A percentile compares a stretch with the other conserved stretches of the same genome.
Conservation (phyloP, 2,329 filamentous ascomycete species). For the Dothiorella sarmentorum region DNA sequence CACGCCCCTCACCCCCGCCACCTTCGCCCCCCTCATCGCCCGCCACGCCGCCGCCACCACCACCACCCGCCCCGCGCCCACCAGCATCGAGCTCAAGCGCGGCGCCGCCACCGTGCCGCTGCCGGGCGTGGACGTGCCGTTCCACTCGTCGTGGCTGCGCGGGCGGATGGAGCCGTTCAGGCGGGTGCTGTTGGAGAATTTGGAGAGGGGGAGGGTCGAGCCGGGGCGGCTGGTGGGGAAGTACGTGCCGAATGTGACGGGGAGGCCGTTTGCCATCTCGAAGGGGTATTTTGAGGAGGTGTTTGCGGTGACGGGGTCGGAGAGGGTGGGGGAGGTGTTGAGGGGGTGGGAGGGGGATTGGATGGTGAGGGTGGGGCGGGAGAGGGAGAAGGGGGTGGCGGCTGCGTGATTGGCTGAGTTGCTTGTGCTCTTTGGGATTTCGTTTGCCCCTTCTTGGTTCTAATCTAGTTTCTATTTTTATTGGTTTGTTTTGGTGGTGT, state of each 20-base stretch:
- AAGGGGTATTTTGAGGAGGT: too few species aligned
- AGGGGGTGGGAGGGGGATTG: too few species aligned
- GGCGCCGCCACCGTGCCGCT: slow-evolving; percentile 32
- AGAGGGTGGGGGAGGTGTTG: too few species aligned
- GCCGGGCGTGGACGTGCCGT: slow-evolving; percentile 33
- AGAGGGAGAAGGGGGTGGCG: too few species aligned
- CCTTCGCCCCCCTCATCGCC: not conserved
- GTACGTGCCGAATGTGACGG: slow-evolving; percentile 38
- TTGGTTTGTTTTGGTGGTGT: too few species aligned
- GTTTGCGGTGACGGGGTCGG: too few species aligned
- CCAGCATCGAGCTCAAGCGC: slow-evolving; percentile 12
- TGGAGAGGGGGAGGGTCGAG: slow-evolving; percentile 25
- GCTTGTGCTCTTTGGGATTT: too few species aligned
- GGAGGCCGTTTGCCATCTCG: slow-evolving; percentile 33
- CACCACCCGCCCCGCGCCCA: not conserved
- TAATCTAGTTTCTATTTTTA: too few species aligned
- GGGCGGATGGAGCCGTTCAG: slow-evolving; percentile 30
- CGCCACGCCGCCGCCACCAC: not conserved
- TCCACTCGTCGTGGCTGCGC: slow-evolving; percentile 29
- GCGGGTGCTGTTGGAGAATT: slow-evolving; percentile 25
- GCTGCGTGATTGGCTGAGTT: too few species aligned
- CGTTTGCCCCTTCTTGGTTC: too few species aligned
- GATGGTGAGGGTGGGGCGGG: too few species aligned
- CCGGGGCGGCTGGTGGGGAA: slow-evolving; percentile 29
- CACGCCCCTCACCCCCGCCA: not conserved